Percentiles rank a stretch among this genome's conserved stretches.
Conservation (phyloP, 805 yeast species). For the Teunomyces aglyptinius region DNA sequence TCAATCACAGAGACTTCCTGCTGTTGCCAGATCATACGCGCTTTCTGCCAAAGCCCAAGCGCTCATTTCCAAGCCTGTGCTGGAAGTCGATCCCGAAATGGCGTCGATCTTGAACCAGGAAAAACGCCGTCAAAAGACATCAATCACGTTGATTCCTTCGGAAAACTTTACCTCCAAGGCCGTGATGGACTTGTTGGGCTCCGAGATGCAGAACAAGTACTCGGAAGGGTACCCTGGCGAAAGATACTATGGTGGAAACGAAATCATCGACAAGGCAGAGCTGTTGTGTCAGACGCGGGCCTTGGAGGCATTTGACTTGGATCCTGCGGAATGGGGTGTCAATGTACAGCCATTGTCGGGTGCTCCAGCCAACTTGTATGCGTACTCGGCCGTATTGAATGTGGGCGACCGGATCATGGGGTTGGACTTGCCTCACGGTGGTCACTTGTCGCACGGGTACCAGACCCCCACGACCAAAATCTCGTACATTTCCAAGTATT, state of each 20-base stretch:
- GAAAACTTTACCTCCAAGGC: conserved; percentile 97
- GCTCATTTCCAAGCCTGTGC: conserved; percentile 59
- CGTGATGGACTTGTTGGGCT: conserved; percentile 93
- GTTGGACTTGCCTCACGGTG: conserved; percentile 96
- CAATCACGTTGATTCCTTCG: conserved; percentile 91
- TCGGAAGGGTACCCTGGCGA: conserved; percentile 99
- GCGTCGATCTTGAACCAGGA: conserved; percentile 73
- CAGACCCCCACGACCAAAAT: conserved; percentile 93
- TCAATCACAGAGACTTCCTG: conserved; percentile 14
- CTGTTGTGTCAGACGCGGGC: conserved; percentile 92
- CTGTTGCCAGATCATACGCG: conserved; percentile 48
- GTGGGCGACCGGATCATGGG: conserved; percentile 98
- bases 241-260: conserved; percentile 98
- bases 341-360: conserved; percentile 96
- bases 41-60: conserved; percentile 64
- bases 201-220: conserved; percentile 98
- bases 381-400: conserved; percentile 90
- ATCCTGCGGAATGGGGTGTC: conserved; percentile 91
- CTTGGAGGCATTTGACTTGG: conserved; percentile 77
- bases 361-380: conserved; percentile 97
- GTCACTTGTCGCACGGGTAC: conserved; percentile 97
- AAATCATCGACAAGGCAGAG: conserved; percentile 93
- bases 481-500: conserved; percentile 93
- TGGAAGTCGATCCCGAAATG: conserved; percentile 77
- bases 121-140: conserved; percentile 87